Conservation (phyloP, 805 yeast genomes). For the Candida lessepsii region DNA sequence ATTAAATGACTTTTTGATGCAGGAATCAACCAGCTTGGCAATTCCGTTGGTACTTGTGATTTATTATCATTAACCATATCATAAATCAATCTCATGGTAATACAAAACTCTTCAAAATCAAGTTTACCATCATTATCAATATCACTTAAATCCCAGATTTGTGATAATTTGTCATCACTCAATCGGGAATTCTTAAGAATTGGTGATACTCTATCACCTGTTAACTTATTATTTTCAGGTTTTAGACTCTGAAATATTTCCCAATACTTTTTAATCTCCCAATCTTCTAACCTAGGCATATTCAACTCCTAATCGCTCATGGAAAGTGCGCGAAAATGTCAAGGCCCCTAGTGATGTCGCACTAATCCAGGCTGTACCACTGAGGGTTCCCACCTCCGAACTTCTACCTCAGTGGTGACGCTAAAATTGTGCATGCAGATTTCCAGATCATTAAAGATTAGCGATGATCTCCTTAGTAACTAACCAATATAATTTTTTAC, state of each 20-base stretch:
- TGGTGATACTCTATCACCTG: conserved; percentile 81
- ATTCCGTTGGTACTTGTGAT: conserved; percentile 56
- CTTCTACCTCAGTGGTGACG: not conserved
- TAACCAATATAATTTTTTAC: not conserved
- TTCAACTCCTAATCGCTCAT: not conserved
- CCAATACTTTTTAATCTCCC: conserved; percentile 98
- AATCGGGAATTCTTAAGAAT: conserved; percentile 88
- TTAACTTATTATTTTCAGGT: conserved; percentile 75
- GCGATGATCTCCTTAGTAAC: not conserved
- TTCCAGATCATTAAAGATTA: conserved; percentile 1
- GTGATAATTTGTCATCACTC: conserved; percentile 70
- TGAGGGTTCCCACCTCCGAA: too few relatives aligned
- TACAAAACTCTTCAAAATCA: conserved; percentile 97
- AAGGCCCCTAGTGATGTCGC: not conserved
- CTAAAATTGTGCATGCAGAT: conserved; percentile 5
- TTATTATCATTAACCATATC: conserved; percentile 78
- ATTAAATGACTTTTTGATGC: conserved; percentile 82
- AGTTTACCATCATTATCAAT: conserved; percentile 87
- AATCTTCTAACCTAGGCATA: conserved; percentile 78
- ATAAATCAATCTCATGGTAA: conserved; percentile 92
- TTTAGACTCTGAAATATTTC: conserved; percentile 89
- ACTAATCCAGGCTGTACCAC: not conserved
- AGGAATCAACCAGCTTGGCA: conserved; percentile 94
- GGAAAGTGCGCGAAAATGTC: too few relatives aligned
- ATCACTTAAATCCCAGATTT: conserved; percentile 90